Percentiles rank a stretch among this genome's conserved stretches.
Conservation (phyloP, 2,329 filamentous ascomycete species). For the Onygena corvina region DNA sequence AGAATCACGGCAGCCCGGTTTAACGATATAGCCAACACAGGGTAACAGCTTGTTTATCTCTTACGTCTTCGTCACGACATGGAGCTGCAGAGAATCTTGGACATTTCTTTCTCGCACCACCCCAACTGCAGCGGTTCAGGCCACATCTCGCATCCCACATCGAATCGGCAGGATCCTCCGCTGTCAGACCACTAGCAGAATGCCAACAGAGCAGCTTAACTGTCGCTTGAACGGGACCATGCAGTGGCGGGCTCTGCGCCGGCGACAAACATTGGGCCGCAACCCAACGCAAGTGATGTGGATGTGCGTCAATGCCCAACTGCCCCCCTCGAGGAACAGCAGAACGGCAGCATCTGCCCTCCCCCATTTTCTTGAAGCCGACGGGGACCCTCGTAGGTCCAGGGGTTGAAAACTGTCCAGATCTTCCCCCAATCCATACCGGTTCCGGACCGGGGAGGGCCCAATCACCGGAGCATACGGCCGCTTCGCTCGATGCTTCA, state of each 20-base stretch:
- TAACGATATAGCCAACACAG: too few species aligned
- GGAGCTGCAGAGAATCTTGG: background rate
- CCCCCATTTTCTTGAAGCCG: background rate
- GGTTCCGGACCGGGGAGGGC: background rate
- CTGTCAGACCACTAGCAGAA: constrained; percentile 4
- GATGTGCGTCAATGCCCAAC: constrained; percentile 8
- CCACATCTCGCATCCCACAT: background rate
- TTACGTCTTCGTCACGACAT: too few species aligned
- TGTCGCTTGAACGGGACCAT: constrained; percentile 6
- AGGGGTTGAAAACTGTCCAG: constrained; percentile 2
- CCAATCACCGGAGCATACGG: background rate
- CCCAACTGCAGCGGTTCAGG: constrained; percentile 4
- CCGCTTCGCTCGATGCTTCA: constrained; percentile 1
- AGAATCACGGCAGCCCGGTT: too few species aligned
- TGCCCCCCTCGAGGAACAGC: constrained; percentile 5
- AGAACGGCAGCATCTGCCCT: too few species aligned
- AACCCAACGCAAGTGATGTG: constrained; percentile 6
- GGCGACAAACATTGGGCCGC: constrained; percentile 5
- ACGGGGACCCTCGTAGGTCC: background rate
- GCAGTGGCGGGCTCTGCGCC: constrained; percentile 1
- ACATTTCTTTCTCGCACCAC: background rate
- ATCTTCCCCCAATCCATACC: background rate
- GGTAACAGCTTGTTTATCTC: too few species aligned
- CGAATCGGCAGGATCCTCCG: background rate
- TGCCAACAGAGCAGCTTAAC: constrained; percentile 7